Evolutionary conservation across 352 stramenopile genomes (phyloP).

Genomic region (Phytophthora vignae): DNA sequence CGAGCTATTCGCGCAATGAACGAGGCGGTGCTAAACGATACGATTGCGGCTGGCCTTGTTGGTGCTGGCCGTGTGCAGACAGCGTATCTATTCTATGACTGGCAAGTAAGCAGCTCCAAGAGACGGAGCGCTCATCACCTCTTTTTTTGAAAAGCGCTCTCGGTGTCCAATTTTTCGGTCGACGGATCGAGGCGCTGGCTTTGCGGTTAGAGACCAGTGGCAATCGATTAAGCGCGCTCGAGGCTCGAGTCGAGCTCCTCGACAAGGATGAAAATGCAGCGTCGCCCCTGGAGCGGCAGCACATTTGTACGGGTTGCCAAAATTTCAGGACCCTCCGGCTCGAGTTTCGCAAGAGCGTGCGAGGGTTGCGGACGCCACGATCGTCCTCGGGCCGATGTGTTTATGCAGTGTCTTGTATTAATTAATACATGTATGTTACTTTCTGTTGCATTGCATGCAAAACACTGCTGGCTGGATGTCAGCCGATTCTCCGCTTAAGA

Average conservation of each 20-base stretch:
- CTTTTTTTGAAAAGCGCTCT: no score
- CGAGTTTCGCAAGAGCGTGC: background rate
- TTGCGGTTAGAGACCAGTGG: conserved; percentile 14
- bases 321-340: conserved; percentile 32
- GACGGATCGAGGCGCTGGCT: conserved; percentile 19
- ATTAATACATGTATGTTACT: no score
- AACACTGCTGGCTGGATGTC: no score
- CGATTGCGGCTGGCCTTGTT: conserved; percentile 14
- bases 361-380: background rate
- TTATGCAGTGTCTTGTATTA: no score
- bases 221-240: conserved; percentile 36
- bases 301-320: conserved; percentile 17
- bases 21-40: conserved; percentile 25
- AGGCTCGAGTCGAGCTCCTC: background rate
- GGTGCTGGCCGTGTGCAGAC: conserved; percentile 17
- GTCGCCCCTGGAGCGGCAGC: no score
- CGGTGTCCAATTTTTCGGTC: conserved; percentile 3
- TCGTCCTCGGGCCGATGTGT: background rate
- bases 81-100: conserved; percentile 24
- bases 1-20: conserved; percentile 39
- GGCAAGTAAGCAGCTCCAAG: conserved; percentile 26
- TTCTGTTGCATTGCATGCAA: no score
- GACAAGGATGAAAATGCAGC: no score
- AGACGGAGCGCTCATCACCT: conserved; percentile 38
- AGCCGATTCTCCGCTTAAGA: no score